Conservation (phyloP, 2,329 filamentous ascomycete species). For the Xylaria sp. region DNA sequence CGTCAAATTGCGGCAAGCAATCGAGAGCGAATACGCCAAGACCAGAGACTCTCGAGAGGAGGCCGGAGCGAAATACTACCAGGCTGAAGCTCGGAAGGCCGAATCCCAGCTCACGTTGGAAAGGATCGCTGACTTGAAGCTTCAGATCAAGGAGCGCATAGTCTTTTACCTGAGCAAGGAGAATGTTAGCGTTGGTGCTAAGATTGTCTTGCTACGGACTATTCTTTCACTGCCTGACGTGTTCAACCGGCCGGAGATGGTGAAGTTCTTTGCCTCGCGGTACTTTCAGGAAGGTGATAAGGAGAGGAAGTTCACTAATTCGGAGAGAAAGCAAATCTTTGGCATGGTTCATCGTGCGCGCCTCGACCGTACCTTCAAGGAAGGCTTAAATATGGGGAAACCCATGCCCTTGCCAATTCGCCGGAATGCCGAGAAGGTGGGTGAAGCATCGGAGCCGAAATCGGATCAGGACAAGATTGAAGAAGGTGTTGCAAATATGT, state of each 20-base stretch:
- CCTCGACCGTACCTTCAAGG: constrained; percentile 14
- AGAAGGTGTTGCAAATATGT: neutral
- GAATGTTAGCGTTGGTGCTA: neutral
- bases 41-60: neutral
- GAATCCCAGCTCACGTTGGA: neutral
- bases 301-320: neutral
- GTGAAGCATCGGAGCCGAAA: neutral
- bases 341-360: neutral
- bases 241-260: constrained; percentile 2
- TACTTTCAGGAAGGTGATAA: neutral
- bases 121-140: neutral
- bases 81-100: neutral
- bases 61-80: neutral
- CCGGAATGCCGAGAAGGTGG: neutral
- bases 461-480: neutral
- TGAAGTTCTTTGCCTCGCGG: constrained; percentile 13
- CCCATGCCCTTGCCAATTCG: neutral
- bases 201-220: constrained; percentile 1
- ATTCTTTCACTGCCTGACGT: neutral
- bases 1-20: neutral
- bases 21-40: neutral
- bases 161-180: neutral
- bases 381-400: neutral
- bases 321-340: constrained; percentile 10
- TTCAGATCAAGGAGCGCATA: constrained; percentile 17